Conservation (phyloP, 805 yeast genomes). For the Metschnikowia matae region DNA sequence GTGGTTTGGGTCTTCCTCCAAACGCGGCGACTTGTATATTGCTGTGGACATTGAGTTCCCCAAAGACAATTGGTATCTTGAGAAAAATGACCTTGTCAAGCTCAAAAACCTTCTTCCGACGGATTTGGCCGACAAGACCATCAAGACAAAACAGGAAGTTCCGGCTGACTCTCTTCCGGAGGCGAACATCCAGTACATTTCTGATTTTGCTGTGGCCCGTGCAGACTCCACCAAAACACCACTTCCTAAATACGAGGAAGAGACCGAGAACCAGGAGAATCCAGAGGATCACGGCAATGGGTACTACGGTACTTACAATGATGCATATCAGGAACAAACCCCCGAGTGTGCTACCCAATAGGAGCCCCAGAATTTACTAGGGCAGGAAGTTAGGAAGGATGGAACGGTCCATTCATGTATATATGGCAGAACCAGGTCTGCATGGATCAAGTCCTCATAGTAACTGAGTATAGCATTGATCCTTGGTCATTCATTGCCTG, state of each 20-base stretch:
- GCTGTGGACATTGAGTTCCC: slow-evolving; percentile 78
- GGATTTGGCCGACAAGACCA: slow-evolving; percentile 18
- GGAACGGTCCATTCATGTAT: slow-evolving; percentile 3
- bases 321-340: slow-evolving; percentile 22
- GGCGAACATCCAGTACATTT: slow-evolving; percentile 36
- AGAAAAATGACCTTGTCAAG: slow-evolving; percentile 56
- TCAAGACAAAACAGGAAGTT: slow-evolving; percentile 22
- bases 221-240: slow-evolving; percentile 8
- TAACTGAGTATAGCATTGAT: too few species aligned
- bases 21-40: slow-evolving; percentile 67
- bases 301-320: slow-evolving; percentile 12
- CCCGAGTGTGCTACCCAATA: slow-evolving; percentile 34
- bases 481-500: too few species aligned
- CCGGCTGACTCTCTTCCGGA: slow-evolving; percentile 27
- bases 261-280: not conserved
- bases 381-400: too few species aligned
- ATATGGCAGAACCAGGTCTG: not conserved
- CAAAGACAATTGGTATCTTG: slow-evolving; percentile 77
- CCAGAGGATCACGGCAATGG: slow-evolving; percentile 6
- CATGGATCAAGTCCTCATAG: not conserved
- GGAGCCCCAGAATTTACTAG: not conserved
- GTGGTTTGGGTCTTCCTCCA: slow-evolving; percentile 21
- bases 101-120: slow-evolving; percentile 54
- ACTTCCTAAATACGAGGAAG: slow-evolving; percentile 30
- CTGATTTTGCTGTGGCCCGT: slow-evolving; percentile 30